phyloP scores from a whole-genome alignment of 1,284 basidiomycete genomes.

The Vanrija pseudolonga region DNA sequence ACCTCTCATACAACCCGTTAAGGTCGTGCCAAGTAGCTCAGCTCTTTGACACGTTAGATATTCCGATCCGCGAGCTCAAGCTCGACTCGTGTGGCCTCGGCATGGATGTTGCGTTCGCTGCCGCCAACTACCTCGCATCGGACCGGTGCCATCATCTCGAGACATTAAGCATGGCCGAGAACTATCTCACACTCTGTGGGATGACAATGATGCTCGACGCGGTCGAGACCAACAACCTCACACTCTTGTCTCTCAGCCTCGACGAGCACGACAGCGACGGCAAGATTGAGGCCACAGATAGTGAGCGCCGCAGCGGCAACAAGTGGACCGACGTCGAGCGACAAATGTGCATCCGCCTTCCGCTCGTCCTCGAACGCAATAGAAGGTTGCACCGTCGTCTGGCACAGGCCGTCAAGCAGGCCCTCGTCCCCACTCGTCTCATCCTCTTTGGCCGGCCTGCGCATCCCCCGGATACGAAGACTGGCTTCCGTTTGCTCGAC shows the following conservation, averaged over 20 bases:
- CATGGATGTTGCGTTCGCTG: too few species aligned
- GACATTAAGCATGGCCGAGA: conserved; percentile 14
- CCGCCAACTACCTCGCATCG: too few species aligned
- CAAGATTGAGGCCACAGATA: too few species aligned
- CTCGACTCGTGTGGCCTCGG: too few species aligned
- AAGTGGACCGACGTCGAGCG: conserved; percentile 9
- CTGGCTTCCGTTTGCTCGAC: conserved; percentile 32
- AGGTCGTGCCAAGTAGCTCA: conserved; percentile 20
- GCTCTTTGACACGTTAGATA: conserved; percentile 26
- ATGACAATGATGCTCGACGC: conserved; percentile 34
- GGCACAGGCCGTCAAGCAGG: too few species aligned
- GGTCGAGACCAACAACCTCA: conserved; percentile 30
- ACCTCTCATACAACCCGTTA: neutral
- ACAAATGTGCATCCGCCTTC: neutral
- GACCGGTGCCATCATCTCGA: too few species aligned
- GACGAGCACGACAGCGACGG: conserved; percentile 6
- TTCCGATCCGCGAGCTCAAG: conserved; percentile 34
- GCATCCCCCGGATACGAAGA: neutral
- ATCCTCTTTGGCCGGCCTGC: conserved; percentile 28
- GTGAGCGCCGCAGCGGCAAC: too few species aligned
- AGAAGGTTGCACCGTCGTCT: neutral
- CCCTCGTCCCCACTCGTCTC: conserved; percentile 29
- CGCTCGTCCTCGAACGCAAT: neutral
- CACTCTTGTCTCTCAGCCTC: conserved; percentile 28
- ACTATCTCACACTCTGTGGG: conserved; percentile 28